Conservation (phyloP, 2,329 filamentous ascomycete species). For the Aciculosporium take region DNA sequence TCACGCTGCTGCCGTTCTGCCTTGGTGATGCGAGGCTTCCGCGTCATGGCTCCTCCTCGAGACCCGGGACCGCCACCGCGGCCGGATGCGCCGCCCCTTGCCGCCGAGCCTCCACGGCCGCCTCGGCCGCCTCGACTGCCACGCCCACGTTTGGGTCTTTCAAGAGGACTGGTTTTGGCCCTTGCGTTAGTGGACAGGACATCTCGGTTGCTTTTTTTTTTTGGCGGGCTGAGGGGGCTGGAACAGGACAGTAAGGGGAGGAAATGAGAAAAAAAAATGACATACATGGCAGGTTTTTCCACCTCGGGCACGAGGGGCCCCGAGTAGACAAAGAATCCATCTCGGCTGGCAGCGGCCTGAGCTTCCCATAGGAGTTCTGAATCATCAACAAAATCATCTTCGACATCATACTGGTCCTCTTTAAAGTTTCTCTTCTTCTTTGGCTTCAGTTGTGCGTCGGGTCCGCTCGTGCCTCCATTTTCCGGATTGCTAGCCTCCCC, state of each 20-base stretch:
- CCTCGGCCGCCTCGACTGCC: slow-evolving; percentile 36
- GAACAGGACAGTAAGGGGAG: not conserved
- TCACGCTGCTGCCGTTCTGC: slow-evolving; percentile 71
- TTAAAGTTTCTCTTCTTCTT: slow-evolving; percentile 72
- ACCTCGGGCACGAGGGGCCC: slow-evolving; percentile 79
- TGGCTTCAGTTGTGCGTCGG: slow-evolving; percentile 47
- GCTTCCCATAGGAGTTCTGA: slow-evolving; percentile 93
- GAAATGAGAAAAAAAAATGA: not conserved
- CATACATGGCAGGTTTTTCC: slow-evolving; percentile 49
- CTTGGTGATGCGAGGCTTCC: slow-evolving; percentile 78
- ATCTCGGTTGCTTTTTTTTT: too few species aligned
- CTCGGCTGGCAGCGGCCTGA: slow-evolving; percentile 81
- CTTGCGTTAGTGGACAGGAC: not conserved
- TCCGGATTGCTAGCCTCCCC: slow-evolving; percentile 79
- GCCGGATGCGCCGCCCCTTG: slow-evolving; percentile 35
- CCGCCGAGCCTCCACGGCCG: slow-evolving; percentile 50
- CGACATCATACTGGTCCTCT: slow-evolving; percentile 71
- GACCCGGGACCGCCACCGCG: slow-evolving; percentile 49
- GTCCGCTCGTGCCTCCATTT: slow-evolving; percentile 49
- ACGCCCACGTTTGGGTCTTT: slow-evolving; percentile 54
- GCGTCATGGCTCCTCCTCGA: slow-evolving; percentile 55
- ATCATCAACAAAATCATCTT: slow-evolving; percentile 80
- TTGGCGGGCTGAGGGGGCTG: too few species aligned
- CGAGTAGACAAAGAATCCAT: slow-evolving; percentile 96
- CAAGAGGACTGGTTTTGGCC: slow-evolving; percentile 47